Evolutionary conservation across 2,329 filamentous ascomycete genomes (phyloP).

Genomic region (Microsporum audouinii): DNA sequence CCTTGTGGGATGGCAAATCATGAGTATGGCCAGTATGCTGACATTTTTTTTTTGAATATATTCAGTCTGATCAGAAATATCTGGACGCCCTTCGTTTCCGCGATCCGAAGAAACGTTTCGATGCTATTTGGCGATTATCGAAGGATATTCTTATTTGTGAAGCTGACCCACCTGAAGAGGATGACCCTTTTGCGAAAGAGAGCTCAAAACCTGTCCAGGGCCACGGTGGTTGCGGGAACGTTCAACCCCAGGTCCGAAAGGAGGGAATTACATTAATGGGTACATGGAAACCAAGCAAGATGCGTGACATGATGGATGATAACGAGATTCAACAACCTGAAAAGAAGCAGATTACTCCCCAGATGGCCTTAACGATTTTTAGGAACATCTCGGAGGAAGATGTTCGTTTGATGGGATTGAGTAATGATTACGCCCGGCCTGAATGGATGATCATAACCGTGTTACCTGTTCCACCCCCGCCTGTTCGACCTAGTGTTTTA

Average conservation of each 20-base stretch:
- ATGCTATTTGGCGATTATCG: constrained; percentile 81
- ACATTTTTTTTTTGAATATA: constrained; percentile 24
- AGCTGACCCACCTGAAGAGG: constrained; percentile 57
- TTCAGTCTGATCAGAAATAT: constrained; percentile 74
- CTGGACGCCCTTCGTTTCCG: constrained; percentile 68
- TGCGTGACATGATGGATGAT: constrained; percentile 58
- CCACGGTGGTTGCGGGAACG: constrained; percentile 90
- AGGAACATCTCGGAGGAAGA: constrained; percentile 72
- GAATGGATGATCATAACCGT: constrained; percentile 98
- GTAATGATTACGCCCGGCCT: constrained; percentile 85
- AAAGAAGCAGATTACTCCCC: constrained; percentile 69
- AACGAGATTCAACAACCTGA: constrained; percentile 56
- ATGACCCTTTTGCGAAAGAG: constrained; percentile 59
- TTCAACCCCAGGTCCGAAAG: constrained; percentile 77
- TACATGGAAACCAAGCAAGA: constrained; percentile 60
- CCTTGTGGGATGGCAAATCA: constrained; percentile 46
- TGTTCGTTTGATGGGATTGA: constrained; percentile 77
- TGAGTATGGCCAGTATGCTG: constrained; percentile 40
- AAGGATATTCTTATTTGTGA: constrained; percentile 81
- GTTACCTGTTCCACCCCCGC: constrained; percentile 85
- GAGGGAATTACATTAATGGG: constrained; percentile 72
- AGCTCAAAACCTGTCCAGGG: constrained; percentile 41
- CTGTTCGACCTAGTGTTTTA: constrained; percentile 91
- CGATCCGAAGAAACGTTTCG: constrained; percentile 90
- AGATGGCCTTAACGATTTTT: constrained; percentile 76